phyloP scores from a whole-genome alignment of 1,284 basidiomycete genomes.

The Ustilago shanxiensis region DNA sequence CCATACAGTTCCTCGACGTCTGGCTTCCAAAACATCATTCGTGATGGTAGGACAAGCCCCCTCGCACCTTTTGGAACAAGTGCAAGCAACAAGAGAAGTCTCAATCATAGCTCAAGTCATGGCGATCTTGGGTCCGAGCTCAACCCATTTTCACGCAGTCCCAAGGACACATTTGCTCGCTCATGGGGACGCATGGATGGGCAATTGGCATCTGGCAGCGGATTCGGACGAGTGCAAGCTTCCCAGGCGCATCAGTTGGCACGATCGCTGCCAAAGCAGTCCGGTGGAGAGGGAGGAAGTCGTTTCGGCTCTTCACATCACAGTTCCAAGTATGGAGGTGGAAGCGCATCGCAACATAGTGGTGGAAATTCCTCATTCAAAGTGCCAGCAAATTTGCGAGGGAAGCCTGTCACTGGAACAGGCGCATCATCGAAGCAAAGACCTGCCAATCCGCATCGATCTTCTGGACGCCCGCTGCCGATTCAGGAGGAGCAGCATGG shows the following conservation, averaged over 20 bases:
- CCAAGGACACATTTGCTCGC: conserved; percentile 16
- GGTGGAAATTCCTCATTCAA: conserved; percentile 46
- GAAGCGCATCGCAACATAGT: conserved; percentile 41
- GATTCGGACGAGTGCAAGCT: conserved; percentile 5
- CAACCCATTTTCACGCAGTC: conserved; percentile 30
- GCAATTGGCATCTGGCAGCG: conserved; percentile 6
- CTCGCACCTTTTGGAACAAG: conserved; percentile 31
- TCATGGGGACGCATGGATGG: conserved; percentile 34
- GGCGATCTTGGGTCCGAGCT: conserved; percentile 37
- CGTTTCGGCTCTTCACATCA: conserved; percentile 32
- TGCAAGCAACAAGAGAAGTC: conserved; percentile 25
- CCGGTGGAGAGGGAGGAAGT: conserved; percentile 9
- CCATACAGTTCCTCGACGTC: conserved; percentile 52
- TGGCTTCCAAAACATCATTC: conserved; percentile 40
- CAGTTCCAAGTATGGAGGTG: conserved; percentile 30
- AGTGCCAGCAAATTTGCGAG: conserved; percentile 21
- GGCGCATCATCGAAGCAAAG: conserved; percentile 15
- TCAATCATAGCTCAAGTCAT: conserved; percentile 50
- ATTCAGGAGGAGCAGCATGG: conserved; percentile 37
- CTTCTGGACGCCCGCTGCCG: conserved; percentile 31
- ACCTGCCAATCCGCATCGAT: conserved; percentile 9
- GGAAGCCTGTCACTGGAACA: conserved; percentile 14
- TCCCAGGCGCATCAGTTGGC: conserved; percentile 26
- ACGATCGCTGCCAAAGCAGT: conserved; percentile 41
- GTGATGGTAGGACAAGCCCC: conserved; percentile 43